Evolutionary conservation across 2,329 filamentous ascomycete genomes (phyloP).

Genomic region (Paramyrothecium sp.): DNA sequence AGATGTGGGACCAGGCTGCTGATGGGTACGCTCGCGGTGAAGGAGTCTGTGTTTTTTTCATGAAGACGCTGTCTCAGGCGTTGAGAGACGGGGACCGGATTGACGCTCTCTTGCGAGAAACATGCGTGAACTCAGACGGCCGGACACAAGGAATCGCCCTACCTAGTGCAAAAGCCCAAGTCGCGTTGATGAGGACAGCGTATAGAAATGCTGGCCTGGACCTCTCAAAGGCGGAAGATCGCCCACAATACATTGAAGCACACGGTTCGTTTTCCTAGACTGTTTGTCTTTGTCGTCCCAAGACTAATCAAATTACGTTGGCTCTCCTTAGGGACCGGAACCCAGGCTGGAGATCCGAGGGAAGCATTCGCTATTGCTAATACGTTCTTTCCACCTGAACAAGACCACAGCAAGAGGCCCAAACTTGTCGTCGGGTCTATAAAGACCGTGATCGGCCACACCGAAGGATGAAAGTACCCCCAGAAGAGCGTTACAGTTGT

Average conservation of each 20-base stretch:
- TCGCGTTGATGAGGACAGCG: slow-evolving; percentile 31
- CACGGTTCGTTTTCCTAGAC: slow-evolving; percentile 32
- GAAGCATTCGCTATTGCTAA: slow-evolving; percentile 45
- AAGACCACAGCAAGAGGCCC: slow-evolving; percentile 2
- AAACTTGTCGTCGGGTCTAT: slow-evolving; percentile 35
- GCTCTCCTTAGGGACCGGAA: slow-evolving; percentile 9
- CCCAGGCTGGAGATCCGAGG: slow-evolving; percentile 43
- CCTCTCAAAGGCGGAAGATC: slow-evolving; percentile 19
- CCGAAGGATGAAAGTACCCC: no score
- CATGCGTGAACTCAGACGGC: slow-evolving; percentile 22
- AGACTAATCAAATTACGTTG: no score
- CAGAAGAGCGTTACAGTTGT: no score
- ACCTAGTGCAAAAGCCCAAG: slow-evolving; percentile 30
- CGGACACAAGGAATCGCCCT: slow-evolving; percentile 37
- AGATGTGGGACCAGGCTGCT: neutral
- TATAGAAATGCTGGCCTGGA: slow-evolving; percentile 35
- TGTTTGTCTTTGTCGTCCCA: no score
- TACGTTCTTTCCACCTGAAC: slow-evolving; percentile 26
- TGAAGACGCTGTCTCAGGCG: neutral
- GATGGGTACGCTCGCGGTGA: slow-evolving; percentile 8
- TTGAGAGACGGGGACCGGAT: neutral
- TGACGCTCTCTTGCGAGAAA: neutral
- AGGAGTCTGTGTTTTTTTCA: neutral
- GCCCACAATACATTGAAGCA: slow-evolving; percentile 40
- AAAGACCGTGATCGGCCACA: slow-evolving; percentile 47